Evolutionary conservation across 164 flowering plant genomes (phyloP), one percentile per base, ranked within the genome.

Genomic region (Vitis amurensis): DNA sequence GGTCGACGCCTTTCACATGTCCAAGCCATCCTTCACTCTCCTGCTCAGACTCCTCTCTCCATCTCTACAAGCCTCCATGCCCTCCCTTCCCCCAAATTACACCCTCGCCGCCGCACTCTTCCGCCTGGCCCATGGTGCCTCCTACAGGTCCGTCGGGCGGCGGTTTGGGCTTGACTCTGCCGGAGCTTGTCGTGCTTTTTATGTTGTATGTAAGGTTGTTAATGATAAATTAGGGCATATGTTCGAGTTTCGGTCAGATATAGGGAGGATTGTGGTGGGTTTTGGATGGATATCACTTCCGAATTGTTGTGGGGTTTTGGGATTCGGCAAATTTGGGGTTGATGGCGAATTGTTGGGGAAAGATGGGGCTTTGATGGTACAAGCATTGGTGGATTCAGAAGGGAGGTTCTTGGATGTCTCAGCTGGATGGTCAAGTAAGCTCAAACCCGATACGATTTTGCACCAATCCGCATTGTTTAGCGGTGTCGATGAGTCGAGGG

Each of bases 371-470:
- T n/a, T 91, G 68, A 61, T 88, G 55, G 93, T 84, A 59, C 92
- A 89, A 71, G 93, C 84, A 31, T 80, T 89, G 79, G 97, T 93
- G 61, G 98, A 88, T 70, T 82, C 86, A 0, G 89, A 87, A 60
- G 97, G 98, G 71, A 87, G 89, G 73, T 93, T 93, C 65, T 66
- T 89, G 66, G 98, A 93, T 78, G 82, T 92, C 23, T 92, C 96
- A 0, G 94, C 96, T 30, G 98, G 98, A 4, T 92, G 96, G 96
- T 96, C 94, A 0, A 74, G 88, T 63, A 69, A 71, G 9, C 53
- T 80, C 76, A 70, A 61, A 10, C 89, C 91, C 1, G 81, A 66
- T 23, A 16, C 74, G 0, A 78, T 92, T 66, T 74, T 93, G 44
- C 77, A 68, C 8, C 83, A 80, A 52, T 77, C 87, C 13, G 84